Base-by-base conservation (phyloP, 768 basidiomycete genomes). In the Lactarius vividus region DNA sequence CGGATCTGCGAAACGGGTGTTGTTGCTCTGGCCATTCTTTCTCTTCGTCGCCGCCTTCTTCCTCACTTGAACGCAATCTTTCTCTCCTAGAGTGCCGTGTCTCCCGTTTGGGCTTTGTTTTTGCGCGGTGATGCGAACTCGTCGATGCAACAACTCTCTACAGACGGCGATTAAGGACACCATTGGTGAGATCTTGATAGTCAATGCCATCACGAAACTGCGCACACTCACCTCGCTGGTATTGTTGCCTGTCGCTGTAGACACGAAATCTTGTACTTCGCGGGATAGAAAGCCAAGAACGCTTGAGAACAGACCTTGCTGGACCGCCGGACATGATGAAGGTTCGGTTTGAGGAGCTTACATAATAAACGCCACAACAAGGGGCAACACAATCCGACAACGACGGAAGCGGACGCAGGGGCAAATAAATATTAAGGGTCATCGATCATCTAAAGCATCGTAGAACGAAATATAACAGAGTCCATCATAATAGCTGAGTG, bases 191-290 rank as follows among this genome's bases (percentile, higher is more conserved):
- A 57, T 49, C 42, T 33, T 28, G 39, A 26, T 31, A 55, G 18
- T 4, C 31, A 33, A n/a, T 26, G 10, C 40, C 13, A 29, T 58
- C 7, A 11, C 59, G 13, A 60, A 35, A 60, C 23, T 23, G 37
- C 28, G 20, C 26, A 16, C 37, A 63, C 66, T 39, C 44, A 71
- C 72, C 69, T 72, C 62, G 6, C 42, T 31, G 5, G 63, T 61
- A 20, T 23, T 57, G 9, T 77, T 75, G 6, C 85, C 87, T 10
- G 87, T 84, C 57, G 91, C 91, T 71, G 79, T 87, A 23, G 82
- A 76, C 29, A 92, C 81, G 74, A 93, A 92, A 13, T 85, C 85
- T 55, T 85, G 85, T 42, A 92, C 72, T 74, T 93, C 91, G 58
- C 84, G 80, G 13, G 89, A 84, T 5, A 93, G 83, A 73, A 86